Evolutionary conservation across 2,329 filamentous ascomycete genomes (phyloP), one percentile per base, ranked within the genome.

Genomic region (Cercospora sp.): DNA sequence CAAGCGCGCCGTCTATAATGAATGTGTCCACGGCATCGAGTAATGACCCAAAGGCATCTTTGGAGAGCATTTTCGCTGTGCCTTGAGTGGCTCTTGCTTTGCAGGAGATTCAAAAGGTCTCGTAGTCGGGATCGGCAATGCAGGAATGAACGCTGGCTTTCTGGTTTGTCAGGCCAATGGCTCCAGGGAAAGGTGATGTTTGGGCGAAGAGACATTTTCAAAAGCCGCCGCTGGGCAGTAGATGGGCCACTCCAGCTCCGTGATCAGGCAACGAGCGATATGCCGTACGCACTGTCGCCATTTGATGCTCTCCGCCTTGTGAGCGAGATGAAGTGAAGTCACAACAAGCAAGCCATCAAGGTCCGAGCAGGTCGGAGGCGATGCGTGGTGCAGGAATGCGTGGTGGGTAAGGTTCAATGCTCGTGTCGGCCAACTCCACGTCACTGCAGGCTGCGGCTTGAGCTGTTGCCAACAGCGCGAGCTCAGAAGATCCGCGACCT

Each of bases 1-100:
- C 83, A 5, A 84, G 76, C 5, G 80, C 83, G 33, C 83, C 83
- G 66, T 84, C 83, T 48, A 84, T 73, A 59, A 83, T 72, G 39
- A 83, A 68, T 13, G 76, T 76, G 9, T 71, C 72, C 12, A 69
- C 67, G n/a, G 66, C 59, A 7, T 68, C 63, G n/a, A 77, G 63
- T 3, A 77, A 57, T 18, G 64, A 59, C 9, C 66, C 36, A 64
- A 77, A 76, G 8, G 71, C 66, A 16, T 65, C 48, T 60, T 65
- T 70, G 31, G 69, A 70, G 48, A 77, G 67, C 75, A 76, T 76
- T 13, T 42, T 53, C 16, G 48, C 23, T 26, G 48, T 28, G 23
- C 48, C 10, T 55, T 6, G 7, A 28, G 13, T 55, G 20, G 23
- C 23, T 23, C 23, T 28, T n/a, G 20, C 23, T 28, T 28, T 16